Conservation (phyloP, 495 filamentous ascomycete species). For the Entonaema liquescens region DNA sequence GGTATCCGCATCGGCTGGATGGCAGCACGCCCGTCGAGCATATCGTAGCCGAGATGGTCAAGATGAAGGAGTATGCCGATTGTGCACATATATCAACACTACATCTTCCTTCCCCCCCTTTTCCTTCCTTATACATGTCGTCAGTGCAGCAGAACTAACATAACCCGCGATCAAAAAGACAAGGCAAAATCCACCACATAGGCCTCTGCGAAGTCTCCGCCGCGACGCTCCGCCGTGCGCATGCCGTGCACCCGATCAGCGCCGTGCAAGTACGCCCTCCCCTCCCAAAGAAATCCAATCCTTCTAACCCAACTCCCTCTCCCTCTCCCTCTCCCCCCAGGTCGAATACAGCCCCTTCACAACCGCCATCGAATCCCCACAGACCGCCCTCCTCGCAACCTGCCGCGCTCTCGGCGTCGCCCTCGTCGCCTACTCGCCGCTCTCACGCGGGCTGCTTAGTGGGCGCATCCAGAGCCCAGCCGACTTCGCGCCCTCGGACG, state of each 20-base stretch:
- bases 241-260: slow-evolving; percentile 65
- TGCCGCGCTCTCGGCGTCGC: slow-evolving; percentile 69
- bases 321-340: too few relatives aligned
- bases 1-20: slow-evolving; percentile 46
- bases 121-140: neutral
- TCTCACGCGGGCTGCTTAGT: slow-evolving; percentile 67
- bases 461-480: slow-evolving; percentile 54
- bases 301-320: too few relatives aligned
- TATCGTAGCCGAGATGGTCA: slow-evolving; percentile 56
- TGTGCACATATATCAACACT: neutral
- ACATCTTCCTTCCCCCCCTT: neutral
- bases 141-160: neutral
- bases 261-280: slow-evolving; percentile 57
- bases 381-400: slow-evolving; percentile 60
- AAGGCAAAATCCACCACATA: slow-evolving; percentile 68
- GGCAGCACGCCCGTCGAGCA: slow-evolving; percentile 56
- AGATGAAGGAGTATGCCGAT: slow-evolving; percentile 57
- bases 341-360: slow-evolving; percentile 71
- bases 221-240: slow-evolving; percentile 65
- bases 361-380: slow-evolving; percentile 62
- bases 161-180: slow-evolving; percentile 15
- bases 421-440: slow-evolving; percentile 68
- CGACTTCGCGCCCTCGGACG: slow-evolving; percentile 58
- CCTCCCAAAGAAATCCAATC: neutral
- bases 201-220: slow-evolving; percentile 66